Base-by-base conservation (phyloP, 352 stramenopile genomes). In the Pythium phragmiticola region DNA sequence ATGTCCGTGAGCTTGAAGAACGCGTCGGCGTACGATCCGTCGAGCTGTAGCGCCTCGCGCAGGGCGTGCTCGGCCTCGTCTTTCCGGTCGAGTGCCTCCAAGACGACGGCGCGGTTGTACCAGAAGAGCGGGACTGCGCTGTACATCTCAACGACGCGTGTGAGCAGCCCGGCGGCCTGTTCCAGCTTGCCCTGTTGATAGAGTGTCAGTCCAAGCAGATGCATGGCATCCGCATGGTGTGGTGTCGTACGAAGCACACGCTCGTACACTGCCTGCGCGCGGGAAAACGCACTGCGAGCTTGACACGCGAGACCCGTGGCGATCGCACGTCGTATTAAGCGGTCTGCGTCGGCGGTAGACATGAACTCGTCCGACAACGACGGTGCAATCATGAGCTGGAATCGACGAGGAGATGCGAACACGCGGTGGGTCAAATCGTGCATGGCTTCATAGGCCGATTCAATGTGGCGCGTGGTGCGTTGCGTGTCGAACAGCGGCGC, bases 401-500 rank as follows among this genome's bases (percentile, higher is more conserved):
- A 77, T 0, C 57, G 57, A 11, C 30, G 23, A 17, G 17, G 21
- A 26, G 12, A 37, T 11, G 56, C 0, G 11, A 21, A 37, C 41
- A 61, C 19, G 5, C 74, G 62, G 51, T 77, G 76, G 12, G 42
- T 66, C 8, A 92, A 52, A 46, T 92, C 84, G 47, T 85, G 75
- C 77, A 91, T 84, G 12, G 61, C 60, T 60, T 82, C 70, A n/a
- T 88, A 90, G 30, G 83, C 77, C 0, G 54, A 33, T 58, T 98
- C 90, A 14, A 98, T 78, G 50, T 79, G 78, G 26, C 62, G 13
- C 0, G 74, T 77, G 21, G 72, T 93, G 36, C 73, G 72, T 23
- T 59, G 62, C 3, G 75, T 89, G 55, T 97, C 87, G 52, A 97
- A 96, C 5, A 96, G 71, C 4, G 85, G 82, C 2, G 75, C 84